Evolutionary conservation across 2,329 filamentous ascomycete species (phyloP).

Genomic region (Claviceps monticola): DNA sequence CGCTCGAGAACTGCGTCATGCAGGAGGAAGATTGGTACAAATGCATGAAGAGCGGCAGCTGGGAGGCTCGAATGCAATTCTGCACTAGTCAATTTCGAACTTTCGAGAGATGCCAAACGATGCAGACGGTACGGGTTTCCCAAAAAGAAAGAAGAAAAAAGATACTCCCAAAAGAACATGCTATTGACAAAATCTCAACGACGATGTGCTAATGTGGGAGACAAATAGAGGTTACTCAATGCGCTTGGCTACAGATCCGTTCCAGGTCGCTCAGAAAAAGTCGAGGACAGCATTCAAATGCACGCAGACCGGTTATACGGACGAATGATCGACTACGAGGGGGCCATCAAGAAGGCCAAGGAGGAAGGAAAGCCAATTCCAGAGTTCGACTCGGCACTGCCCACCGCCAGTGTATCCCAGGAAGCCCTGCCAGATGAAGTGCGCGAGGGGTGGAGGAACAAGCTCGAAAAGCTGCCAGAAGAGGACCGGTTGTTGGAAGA

Average conservation of each 20-base stretch:
- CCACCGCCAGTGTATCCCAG: slow-evolving; percentile 14
- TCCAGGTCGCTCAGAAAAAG: slow-evolving; percentile 46
- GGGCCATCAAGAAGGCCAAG: slow-evolving; percentile 55
- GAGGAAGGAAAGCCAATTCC: slow-evolving; percentile 44
- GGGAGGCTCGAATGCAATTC: slow-evolving; percentile 58
- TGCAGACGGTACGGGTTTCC: slow-evolving; percentile 53
- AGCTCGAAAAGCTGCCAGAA: slow-evolving; percentile 42
- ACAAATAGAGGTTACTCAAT: slow-evolving; percentile 58
- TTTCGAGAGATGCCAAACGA: slow-evolving; percentile 78
- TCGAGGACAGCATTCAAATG: slow-evolving; percentile 87
- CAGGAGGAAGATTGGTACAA: slow-evolving; percentile 72
- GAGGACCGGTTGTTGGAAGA: slow-evolving; percentile 49
- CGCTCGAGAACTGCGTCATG: slow-evolving; percentile 83
- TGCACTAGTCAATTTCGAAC: slow-evolving; percentile 63
- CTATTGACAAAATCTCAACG: too few species aligned
- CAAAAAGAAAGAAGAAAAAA: not conserved
- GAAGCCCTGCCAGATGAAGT: slow-evolving; percentile 28
- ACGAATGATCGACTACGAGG: slow-evolving; percentile 73
- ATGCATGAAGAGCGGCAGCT: slow-evolving; percentile 64
- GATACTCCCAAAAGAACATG: not conserved
- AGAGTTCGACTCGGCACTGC: slow-evolving; percentile 43
- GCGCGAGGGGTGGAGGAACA: slow-evolving; percentile 36
- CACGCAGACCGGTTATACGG: slow-evolving; percentile 87
- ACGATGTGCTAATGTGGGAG: not conserved
- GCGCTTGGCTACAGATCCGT: slow-evolving; percentile 74